These are phyloP conservation scores for Apiotrichum veenhuisii DNA, from an alignment of 1,284 basidiomycete species.

Conservation along the genomic window DNA sequence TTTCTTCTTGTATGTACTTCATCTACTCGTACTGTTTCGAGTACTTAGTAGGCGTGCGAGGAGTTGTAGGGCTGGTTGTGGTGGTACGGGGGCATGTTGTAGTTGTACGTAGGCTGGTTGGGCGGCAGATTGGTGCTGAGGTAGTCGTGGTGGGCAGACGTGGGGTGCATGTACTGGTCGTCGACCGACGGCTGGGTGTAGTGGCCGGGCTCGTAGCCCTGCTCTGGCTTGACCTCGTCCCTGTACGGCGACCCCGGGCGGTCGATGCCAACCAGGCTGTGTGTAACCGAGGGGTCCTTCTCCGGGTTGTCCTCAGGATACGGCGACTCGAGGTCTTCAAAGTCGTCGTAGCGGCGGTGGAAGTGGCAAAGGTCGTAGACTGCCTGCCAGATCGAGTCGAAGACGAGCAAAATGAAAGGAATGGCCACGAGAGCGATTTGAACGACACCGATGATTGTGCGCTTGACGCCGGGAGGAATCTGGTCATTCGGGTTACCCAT, in stretches of 20 bases:
- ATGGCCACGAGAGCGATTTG: constrained; percentile 47
- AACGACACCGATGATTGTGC: constrained; percentile 48
- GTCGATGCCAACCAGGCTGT: background rate
- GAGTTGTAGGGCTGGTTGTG: background rate
- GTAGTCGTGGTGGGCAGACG: background rate
- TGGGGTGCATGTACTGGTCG: background rate
- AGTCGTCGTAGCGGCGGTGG: constrained; percentile 43
- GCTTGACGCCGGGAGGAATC: constrained; percentile 28
- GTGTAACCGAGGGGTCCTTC: background rate
- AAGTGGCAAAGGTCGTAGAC: constrained; percentile 33
- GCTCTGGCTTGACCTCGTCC: no score
- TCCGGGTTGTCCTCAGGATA: constrained; percentile 4
- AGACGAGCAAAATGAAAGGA: constrained; percentile 56
- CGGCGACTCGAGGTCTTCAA: constrained; percentile 36
- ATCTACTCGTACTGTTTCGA: background rate
- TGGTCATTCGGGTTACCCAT: constrained; percentile 8
- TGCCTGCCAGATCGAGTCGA: constrained; percentile 78
- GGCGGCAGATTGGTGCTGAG: background rate
- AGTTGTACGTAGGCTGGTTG: background rate
- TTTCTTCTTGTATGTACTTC: background rate
- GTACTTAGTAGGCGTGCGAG: background rate
- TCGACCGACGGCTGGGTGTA: background rate
- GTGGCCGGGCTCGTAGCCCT: background rate
- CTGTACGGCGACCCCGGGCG: background rate
- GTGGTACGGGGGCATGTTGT: background rate